Conservation (phyloP, 257 asterid genomes). For the Handroanthus guayacan region DNA sequence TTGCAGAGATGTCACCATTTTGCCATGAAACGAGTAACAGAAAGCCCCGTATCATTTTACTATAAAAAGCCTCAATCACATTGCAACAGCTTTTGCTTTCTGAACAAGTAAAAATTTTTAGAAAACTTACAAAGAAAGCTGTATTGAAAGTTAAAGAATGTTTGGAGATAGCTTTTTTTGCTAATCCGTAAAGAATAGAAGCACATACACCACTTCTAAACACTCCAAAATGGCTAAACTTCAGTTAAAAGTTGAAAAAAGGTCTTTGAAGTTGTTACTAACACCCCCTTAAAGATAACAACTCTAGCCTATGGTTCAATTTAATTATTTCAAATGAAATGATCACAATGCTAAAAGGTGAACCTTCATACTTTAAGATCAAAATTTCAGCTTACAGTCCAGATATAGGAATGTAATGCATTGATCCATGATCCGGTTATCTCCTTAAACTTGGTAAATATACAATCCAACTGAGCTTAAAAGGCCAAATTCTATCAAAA, state of each 20-base stretch:
- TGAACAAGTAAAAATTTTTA: too few relatives aligned
- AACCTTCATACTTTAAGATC: neutral
- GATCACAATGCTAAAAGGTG: slow-evolving; percentile 1
- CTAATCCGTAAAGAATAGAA: too few relatives aligned
- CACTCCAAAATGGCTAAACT: too few relatives aligned
- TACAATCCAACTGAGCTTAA: slow-evolving; percentile 6
- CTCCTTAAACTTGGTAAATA: neutral
- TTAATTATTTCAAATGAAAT: neutral
- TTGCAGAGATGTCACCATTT: neutral
- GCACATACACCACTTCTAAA: too few relatives aligned
- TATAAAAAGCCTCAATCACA: too few relatives aligned
- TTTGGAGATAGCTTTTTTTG: too few relatives aligned
- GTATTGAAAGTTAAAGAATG: too few relatives aligned
- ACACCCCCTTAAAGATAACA: neutral
- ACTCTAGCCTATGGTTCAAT: neutral
- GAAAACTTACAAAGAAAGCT: too few relatives aligned
- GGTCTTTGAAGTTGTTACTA: too few relatives aligned
- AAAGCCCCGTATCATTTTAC: too few relatives aligned
- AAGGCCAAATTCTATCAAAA: neutral
- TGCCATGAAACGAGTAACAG: neutral
- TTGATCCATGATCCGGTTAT: neutral
- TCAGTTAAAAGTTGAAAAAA: too few relatives aligned
- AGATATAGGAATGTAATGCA: slow-evolving; percentile 5
- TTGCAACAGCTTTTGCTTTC: too few relatives aligned
- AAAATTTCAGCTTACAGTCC: neutral